Evolutionary conservation across 2,329 filamentous ascomycete genomes (phyloP).

Genomic region (Talaromyces sp.): DNA sequence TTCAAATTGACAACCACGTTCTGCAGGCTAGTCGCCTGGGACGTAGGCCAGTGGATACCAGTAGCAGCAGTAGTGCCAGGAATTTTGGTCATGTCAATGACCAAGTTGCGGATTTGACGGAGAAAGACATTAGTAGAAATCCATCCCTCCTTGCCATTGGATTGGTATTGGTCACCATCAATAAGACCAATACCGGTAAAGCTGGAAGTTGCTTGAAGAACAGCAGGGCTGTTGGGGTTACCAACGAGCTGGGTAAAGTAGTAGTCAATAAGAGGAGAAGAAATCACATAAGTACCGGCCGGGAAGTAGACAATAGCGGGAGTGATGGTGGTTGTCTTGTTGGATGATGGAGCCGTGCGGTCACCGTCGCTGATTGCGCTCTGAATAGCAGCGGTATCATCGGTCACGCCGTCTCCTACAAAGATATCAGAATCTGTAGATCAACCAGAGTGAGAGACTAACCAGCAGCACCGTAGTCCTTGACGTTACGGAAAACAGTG

Average conservation of each 20-base stretch:
- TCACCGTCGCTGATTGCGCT: conserved; percentile 46
- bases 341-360: conserved; percentile 44
- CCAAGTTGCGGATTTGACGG: conserved; percentile 64
- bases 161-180: conserved; percentile 55
- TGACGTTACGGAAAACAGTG: conserved; percentile 23
- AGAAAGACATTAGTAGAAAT: conserved; percentile 62
- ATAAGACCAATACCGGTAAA: conserved; percentile 59
- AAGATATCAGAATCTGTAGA: not conserved
- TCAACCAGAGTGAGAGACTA: not conserved
- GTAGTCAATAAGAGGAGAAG: conserved; percentile 58
- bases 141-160: conserved; percentile 38
- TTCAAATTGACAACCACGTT: conserved; percentile 62
- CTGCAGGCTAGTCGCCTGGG: conserved; percentile 60
- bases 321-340: conserved; percentile 48
- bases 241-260: conserved; percentile 66
- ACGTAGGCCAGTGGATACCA: conserved; percentile 55
- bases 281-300: conserved; percentile 60
- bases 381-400: conserved; percentile 59
- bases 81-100: conserved; percentile 55
- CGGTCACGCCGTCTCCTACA: conserved; percentile 50
- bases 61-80: conserved; percentile 32
- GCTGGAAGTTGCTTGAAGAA: conserved; percentile 53
- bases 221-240: conserved; percentile 57
- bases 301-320: conserved; percentile 60
- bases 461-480: conserved; percentile 36